Evolutionary conservation across 225 moss, liverwort and hornwort genomes (phyloP).

Genomic region (Lunularia cruciata): DNA sequence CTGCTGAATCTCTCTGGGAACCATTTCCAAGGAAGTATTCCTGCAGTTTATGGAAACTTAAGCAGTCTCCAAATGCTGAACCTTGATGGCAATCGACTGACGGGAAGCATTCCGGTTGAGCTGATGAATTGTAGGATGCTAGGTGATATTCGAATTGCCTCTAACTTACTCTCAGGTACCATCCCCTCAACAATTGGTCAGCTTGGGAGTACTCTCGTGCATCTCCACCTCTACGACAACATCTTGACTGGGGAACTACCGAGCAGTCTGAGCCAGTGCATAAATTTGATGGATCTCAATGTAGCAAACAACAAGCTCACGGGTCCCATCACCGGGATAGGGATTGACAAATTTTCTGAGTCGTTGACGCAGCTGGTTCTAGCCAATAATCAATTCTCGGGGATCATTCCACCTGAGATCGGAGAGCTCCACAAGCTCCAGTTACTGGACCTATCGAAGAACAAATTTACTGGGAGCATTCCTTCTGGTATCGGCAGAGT

Average conservation of each 20-base stretch:
- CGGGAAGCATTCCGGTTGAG: conserved; percentile 15
- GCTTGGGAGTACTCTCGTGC: background rate
- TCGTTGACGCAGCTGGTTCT: conserved; percentile 47
- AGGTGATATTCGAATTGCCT: background rate
- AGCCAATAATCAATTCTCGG: conserved; percentile 58
- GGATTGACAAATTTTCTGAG: conserved; percentile 11
- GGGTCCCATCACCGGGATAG: conserved; percentile 5
- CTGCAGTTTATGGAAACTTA: conserved; percentile 21
- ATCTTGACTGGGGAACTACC: conserved; percentile 16
- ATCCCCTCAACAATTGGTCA: conserved; percentile 1
- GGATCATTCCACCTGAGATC: conserved; percentile 52
- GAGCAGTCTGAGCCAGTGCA: conserved; percentile 1
- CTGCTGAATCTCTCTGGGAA: conserved; percentile 49
- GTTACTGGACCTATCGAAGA: conserved; percentile 48
- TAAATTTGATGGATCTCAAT: conserved; percentile 12
- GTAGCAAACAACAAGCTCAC: conserved; percentile 1
- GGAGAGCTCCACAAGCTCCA: conserved; percentile 52
- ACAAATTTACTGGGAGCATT: conserved; percentile 50
- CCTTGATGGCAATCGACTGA: conserved; percentile 17
- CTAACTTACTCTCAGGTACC: conserved; percentile 1
- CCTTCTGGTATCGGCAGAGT: conserved; percentile 20
- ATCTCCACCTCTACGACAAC: conserved; percentile 1
- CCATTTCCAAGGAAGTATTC: conserved; percentile 49
- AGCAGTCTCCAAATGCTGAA: conserved; percentile 26
- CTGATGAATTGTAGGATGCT: background rate